Conservation (phyloP, 1,139 yeast genomes). For the Arxiozyma slooffiae region DNA sequence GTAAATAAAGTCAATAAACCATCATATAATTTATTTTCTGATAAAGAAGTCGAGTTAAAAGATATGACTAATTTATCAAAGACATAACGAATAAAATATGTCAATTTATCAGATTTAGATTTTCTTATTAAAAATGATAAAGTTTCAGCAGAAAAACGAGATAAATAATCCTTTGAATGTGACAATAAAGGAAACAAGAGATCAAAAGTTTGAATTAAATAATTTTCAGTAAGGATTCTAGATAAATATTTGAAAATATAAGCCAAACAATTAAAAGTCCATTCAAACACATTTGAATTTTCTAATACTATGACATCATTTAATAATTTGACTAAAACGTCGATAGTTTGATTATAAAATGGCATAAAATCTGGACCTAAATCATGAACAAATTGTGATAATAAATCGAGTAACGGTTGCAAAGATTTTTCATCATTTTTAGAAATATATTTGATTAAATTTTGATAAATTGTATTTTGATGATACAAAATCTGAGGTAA, state of each 20-base stretch:
- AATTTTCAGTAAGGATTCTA: slow-evolving; percentile 47
- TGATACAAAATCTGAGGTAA: slow-evolving; percentile 75
- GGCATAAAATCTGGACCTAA: slow-evolving; percentile 83
- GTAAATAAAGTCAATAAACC: slow-evolving; percentile 56
- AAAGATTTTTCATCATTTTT: slow-evolving; percentile 59
- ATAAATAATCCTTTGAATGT: slow-evolving; percentile 51
- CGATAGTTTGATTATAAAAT: slow-evolving; percentile 48
- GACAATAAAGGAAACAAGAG: slow-evolving; percentile 55
- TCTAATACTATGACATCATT: slow-evolving; percentile 47
- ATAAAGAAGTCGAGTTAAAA: slow-evolving; percentile 29
- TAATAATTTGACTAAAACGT: slow-evolving; percentile 41
- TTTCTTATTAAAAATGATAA: slow-evolving; percentile 74
- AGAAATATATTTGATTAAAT: slow-evolving; percentile 42
- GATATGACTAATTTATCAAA: slow-evolving; percentile 33
- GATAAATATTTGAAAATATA: slow-evolving; percentile 82
- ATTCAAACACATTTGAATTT: slow-evolving; percentile 47
- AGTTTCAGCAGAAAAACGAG: slow-evolving; percentile 86
- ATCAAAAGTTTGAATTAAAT: slow-evolving; percentile 54
- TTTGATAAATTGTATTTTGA: slow-evolving; percentile 49
- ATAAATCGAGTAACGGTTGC: slow-evolving; percentile 71
- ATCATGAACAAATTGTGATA: slow-evolving; percentile 85
- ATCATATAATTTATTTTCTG: slow-evolving; percentile 40
- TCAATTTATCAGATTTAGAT: slow-evolving; percentile 43
- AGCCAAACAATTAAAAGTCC: slow-evolving; percentile 78
- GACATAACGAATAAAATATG: slow-evolving; percentile 40